These are phyloP conservation scores for Pelargonium australe DNA, from an alignment of 441 rosid genomes.

Conservation along the genomic window DNA sequence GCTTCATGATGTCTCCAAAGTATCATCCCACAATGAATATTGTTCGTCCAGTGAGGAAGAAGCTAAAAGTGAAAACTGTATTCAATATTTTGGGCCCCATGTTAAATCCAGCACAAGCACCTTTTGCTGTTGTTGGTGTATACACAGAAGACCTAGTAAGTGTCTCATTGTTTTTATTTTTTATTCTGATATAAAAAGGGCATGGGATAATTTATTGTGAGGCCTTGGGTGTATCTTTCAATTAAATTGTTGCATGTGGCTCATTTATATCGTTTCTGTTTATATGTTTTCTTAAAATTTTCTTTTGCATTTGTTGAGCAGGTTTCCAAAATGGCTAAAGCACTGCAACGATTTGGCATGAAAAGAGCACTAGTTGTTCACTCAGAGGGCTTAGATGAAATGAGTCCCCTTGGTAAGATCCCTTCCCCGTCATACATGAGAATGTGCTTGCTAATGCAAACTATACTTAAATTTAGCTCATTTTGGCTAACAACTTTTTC, in stretches of 20 bases:
- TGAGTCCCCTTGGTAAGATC: conserved; percentile 77
- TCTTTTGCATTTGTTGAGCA: conserved; percentile 24
- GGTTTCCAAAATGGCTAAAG: conserved; percentile 89
- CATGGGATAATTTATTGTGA: neutral
- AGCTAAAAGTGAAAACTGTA: conserved; percentile 73
- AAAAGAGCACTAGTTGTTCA: conserved; percentile 90
- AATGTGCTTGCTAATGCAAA: neutral
- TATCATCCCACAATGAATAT: conserved; percentile 93
- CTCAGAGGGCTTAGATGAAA: conserved; percentile 93
- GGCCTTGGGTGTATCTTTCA: neutral
- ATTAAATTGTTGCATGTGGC: neutral
- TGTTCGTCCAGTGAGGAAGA: conserved; percentile 77
- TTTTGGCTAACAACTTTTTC: neutral
- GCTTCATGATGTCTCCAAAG: conserved; percentile 85
- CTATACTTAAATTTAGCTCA: neutral
- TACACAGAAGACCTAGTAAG: conserved; percentile 69
- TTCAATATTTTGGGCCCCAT: conserved; percentile 88
- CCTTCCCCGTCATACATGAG: conserved; percentile 7
- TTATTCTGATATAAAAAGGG: neutral
- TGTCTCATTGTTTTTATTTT: conserved; percentile 8
- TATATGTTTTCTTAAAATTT: neutral
- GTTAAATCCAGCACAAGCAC: conserved; percentile 84
- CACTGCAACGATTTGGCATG: conserved; percentile 83
- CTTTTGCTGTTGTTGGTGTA: conserved; percentile 89
- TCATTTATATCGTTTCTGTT: neutral